phyloP scores from a whole-genome alignment of 129 eudicot genomes.

The Centaurea solstitialis region DNA sequence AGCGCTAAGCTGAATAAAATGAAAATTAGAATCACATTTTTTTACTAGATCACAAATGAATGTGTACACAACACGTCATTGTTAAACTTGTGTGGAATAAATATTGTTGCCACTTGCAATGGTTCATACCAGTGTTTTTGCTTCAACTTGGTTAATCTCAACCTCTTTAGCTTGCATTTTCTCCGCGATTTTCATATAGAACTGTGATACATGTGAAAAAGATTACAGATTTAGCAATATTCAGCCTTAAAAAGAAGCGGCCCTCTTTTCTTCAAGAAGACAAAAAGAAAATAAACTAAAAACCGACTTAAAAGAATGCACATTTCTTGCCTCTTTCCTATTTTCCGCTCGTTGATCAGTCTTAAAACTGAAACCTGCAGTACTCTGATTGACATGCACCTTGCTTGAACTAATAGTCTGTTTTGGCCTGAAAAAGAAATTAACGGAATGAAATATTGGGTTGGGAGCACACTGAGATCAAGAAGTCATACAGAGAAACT shows the following conservation, averaged over 20 bases:
- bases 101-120: background rate
- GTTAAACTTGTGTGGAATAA: background rate
- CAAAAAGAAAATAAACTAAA: background rate
- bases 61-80: background rate
- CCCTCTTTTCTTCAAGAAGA: background rate
- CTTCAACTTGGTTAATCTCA: slow-evolving; percentile 42
- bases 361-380: slow-evolving; percentile 47
- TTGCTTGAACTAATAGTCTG: slow-evolving; percentile 36
- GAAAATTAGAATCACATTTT: background rate
- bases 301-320: slow-evolving; percentile 7
- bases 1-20: background rate
- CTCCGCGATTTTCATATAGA: slow-evolving; percentile 46
- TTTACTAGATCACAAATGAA: background rate
- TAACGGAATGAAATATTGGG: background rate
- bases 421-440: slow-evolving; percentile 37
- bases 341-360: slow-evolving; percentile 66
- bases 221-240: background rate
- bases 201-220: slow-evolving; percentile 30
- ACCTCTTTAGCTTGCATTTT: slow-evolving; percentile 55
- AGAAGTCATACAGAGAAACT: background rate
- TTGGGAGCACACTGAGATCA: slow-evolving; percentile 4
- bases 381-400: slow-evolving; percentile 27
- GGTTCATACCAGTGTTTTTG: slow-evolving; percentile 50
- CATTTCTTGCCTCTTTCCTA: slow-evolving; percentile 67
- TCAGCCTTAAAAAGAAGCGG: background rate